Evolutionary conservation across 192 early-diverging fungal genomes (phyloP).

Genomic region (Diversispora epigaea): DNA sequence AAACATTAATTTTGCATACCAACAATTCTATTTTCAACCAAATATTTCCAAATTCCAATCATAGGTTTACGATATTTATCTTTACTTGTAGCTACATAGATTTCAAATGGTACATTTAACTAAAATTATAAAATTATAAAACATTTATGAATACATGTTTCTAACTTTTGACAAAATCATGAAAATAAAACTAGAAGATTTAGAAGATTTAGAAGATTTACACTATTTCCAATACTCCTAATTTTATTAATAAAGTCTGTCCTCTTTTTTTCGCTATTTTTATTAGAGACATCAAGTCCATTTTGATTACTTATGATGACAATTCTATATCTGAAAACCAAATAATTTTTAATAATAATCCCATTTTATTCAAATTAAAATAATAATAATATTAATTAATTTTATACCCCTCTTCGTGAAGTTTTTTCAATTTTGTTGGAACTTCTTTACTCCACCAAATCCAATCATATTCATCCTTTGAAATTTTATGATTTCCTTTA

Average conservation of each 20-base stretch:
- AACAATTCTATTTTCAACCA: slow-evolving; percentile 42
- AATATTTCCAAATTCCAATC: slow-evolving; percentile 66
- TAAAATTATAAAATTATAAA: slow-evolving; percentile 15
- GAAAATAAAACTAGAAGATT: slow-evolving; percentile 18
- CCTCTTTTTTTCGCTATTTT: slow-evolving; percentile 41
- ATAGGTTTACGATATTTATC: slow-evolving; percentile 74
- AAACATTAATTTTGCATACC: slow-evolving; percentile 39
- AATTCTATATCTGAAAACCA: slow-evolving; percentile 54
- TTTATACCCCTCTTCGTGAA: slow-evolving; percentile 64
- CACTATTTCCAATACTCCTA: slow-evolving; percentile 36
- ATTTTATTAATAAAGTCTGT: slow-evolving; percentile 51
- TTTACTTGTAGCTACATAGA: slow-evolving; percentile 71
- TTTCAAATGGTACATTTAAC: slow-evolving; percentile 60
- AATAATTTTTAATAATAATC: background rate
- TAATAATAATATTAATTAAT: slow-evolving; percentile 31
- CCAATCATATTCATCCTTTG: slow-evolving; percentile 82
- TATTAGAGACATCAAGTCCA: slow-evolving; percentile 48
- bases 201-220: background rate
- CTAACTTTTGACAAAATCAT: background rate
- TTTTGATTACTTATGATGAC: slow-evolving; percentile 78
- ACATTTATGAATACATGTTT: background rate
- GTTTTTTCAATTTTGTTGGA: slow-evolving; percentile 54
- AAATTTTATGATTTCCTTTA: slow-evolving; percentile 58
- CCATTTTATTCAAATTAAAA: background rate
- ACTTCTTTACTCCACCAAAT: slow-evolving; percentile 60